Evolutionary conservation across 2,329 filamentous ascomycete species (phyloP).

Genomic region (Aspergillus sergii): DNA sequence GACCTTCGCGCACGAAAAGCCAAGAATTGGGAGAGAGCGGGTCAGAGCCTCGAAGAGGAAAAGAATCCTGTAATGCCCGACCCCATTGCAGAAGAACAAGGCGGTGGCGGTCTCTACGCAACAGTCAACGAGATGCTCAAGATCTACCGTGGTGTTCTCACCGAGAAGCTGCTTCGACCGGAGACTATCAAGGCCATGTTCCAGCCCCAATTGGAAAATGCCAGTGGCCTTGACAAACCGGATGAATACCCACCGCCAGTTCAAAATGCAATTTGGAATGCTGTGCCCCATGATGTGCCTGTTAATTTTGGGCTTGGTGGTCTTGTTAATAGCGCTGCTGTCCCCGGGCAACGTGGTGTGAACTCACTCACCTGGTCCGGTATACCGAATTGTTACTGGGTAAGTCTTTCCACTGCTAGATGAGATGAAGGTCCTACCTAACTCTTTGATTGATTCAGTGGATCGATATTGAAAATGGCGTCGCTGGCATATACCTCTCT

Average conservation of each 20-base stretch:
- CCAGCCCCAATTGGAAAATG: background rate
- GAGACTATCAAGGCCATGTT: conserved; percentile 8
- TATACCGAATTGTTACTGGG: conserved; percentile 10
- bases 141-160: conserved; percentile 4
- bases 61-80: background rate
- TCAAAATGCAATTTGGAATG: conserved; percentile 8
- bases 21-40: conserved; percentile 1
- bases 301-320: conserved; percentile 7
- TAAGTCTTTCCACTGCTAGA: background rate
- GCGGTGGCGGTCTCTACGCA: conserved; percentile 6
- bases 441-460: conserved; percentile 1
- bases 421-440: background rate
- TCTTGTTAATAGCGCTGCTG: conserved; percentile 1
- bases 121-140: conserved; percentile 10
- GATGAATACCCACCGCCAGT: background rate
- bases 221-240: background rate
- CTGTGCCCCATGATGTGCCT: background rate
- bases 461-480: conserved; percentile 8
- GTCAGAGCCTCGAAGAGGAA: background rate
- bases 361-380: conserved; percentile 11
- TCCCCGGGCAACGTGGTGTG: background rate
- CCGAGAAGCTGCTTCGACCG: background rate
- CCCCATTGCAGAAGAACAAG: conserved; percentile 2
- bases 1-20: conserved; percentile 4
- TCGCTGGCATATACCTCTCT: conserved; percentile 10